Conservation (phyloP, 257 asterid genomes). For the Cruciata laevipes region DNA sequence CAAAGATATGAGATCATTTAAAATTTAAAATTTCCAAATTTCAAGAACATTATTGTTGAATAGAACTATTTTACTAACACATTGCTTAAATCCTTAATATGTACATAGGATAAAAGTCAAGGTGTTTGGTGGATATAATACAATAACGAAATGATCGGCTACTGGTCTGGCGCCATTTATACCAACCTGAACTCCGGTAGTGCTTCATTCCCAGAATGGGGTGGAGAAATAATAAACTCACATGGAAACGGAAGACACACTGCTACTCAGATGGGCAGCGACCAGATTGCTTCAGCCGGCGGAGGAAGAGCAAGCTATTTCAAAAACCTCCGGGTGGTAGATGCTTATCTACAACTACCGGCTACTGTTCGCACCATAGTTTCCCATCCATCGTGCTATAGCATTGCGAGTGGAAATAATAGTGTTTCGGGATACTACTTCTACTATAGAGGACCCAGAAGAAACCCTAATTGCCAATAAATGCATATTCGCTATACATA, state of each 20-base stretch:
- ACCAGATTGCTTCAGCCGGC: constrained; percentile 14
- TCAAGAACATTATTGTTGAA: no score
- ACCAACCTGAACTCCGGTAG: constrained; percentile 44
- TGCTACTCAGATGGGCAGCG: constrained; percentile 24
- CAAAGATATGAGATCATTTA: no score
- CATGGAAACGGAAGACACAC: constrained; percentile 13
- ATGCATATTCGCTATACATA: no score
- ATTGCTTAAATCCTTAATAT: no score
- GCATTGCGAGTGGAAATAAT: not conserved
- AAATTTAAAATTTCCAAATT: no score
- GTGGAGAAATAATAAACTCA: constrained; percentile 16
- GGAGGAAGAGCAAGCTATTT: constrained; percentile 14
- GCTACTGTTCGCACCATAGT: not conserved
- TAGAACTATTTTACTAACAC: no score
- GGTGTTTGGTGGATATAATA: constrained; percentile 83
- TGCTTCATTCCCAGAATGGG: constrained; percentile 66
- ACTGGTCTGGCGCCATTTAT: constrained; percentile 66
- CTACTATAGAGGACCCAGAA: constrained; percentile 1
- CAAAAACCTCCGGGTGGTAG: constrained; percentile 8
- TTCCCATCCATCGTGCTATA: not conserved
- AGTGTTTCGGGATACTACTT: not conserved
- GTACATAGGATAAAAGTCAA: constrained; percentile 57
- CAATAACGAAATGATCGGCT: constrained; percentile 47
- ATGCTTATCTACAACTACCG: constrained; percentile 5
- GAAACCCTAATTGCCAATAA: not conserved